Conservation (phyloP, 2,329 filamentous ascomycete genomes). For the Acrocalymma vagum region DNA sequence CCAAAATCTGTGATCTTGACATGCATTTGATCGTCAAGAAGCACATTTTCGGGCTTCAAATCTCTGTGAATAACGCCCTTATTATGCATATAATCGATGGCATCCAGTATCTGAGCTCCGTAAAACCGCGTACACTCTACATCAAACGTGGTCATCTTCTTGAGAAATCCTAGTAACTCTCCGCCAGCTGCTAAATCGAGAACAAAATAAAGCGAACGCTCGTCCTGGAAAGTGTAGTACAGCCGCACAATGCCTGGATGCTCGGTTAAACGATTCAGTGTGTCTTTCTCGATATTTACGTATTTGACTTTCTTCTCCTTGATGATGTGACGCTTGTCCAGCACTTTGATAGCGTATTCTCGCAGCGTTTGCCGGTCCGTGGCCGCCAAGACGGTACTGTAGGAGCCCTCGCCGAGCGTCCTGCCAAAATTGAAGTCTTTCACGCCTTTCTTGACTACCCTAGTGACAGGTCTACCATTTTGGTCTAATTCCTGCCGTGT, state of each 20-base stretch:
- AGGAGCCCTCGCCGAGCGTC: conserved; percentile 92
- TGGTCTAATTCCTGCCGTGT: conserved; percentile 85
- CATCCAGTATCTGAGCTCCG: conserved; percentile 92
- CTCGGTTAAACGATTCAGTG: conserved; percentile 92
- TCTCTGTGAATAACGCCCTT: conserved; percentile 96
- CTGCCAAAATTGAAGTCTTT: conserved; percentile 95
- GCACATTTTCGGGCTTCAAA: conserved; percentile 94
- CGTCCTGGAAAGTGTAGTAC: conserved; percentile 99
- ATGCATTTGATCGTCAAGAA: conserved; percentile 94
- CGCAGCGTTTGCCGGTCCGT: conserved; percentile 93
- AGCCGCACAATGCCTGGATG: conserved; percentile 95
- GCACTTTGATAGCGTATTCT: conserved; percentile 97
- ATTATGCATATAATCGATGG: conserved; percentile 98
- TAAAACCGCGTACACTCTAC: conserved; percentile 95
- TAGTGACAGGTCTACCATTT: conserved; percentile 80
- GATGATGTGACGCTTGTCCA: conserved; percentile 98
- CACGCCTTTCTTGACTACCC: conserved; percentile 94
- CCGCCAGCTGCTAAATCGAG: conserved; percentile 92
- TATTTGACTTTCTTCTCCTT: conserved; percentile 99
- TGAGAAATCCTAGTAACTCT: conserved; percentile 89
- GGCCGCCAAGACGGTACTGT: conserved; percentile 93
- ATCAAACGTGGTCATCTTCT: conserved; percentile 94
- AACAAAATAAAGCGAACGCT: conserved; percentile 95
- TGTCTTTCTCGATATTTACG: conserved; percentile 99
- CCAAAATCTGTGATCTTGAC: conserved; percentile 99